A percentile compares a stretch with the other conserved stretches of the same genome.
These are phyloP conservation scores for Epichloe bromicola DNA, from an alignment of 2,329 filamentous ascomycete species.

Conservation along the genomic window DNA sequence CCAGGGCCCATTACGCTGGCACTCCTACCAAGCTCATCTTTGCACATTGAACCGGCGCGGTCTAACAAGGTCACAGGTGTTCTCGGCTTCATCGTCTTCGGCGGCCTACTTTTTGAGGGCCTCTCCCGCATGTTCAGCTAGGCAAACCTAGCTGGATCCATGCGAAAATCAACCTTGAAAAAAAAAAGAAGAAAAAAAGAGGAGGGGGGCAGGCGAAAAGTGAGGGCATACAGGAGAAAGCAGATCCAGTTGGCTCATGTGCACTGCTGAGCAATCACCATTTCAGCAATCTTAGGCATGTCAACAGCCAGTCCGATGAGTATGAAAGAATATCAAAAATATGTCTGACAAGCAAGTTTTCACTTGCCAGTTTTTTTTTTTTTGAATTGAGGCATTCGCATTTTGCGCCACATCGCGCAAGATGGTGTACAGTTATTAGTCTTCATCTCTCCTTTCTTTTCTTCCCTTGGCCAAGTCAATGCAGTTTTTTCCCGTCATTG, in stretches of 20 bases:
- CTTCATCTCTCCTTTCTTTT: not conserved
- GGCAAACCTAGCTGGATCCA: not conserved
- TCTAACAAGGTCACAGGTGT: conserved; percentile 25
- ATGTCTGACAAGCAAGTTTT: no score
- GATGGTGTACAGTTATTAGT: no score
- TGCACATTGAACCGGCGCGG: not conserved
- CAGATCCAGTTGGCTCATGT: no score
- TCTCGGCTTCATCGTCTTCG: conserved; percentile 48
- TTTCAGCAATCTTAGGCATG: no score
- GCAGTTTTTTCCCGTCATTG: not conserved
- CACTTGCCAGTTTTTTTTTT: no score
- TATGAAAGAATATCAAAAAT: no score
- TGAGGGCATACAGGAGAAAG: no score
- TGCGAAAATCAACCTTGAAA: not conserved
- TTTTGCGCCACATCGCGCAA: no score
- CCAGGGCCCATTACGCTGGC: not conserved
- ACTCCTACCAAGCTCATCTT: not conserved
- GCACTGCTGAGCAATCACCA: no score
- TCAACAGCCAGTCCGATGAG: no score
- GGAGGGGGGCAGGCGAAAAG: not conserved
- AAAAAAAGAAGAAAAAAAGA: not conserved
- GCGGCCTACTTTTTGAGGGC: conserved; percentile 45
- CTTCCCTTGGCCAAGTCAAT: not conserved
- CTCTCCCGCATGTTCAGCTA: conserved; percentile 39
- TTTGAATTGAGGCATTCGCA: no score